Conservation (phyloP, 2,329 filamentous ascomycete genomes). For the Sporothrix inflata region DNA sequence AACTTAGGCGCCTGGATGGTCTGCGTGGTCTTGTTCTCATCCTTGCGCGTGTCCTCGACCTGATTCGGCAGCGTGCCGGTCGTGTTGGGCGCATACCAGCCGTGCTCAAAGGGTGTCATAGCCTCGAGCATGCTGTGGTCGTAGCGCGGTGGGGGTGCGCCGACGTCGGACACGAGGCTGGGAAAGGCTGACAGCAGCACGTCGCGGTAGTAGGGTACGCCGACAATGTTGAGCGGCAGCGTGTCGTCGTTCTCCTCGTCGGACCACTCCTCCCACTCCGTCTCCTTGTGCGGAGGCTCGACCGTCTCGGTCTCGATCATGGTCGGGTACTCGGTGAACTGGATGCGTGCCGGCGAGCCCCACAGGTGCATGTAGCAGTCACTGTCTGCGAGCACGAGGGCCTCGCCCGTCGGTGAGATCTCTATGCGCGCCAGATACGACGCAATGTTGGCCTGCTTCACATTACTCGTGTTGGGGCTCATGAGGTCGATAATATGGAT, state of each 20-base stretch:
- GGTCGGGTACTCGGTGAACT: constrained; percentile 80
- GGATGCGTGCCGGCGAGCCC: constrained; percentile 83
- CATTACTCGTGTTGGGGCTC: constrained; percentile 85
- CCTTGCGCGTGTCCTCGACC: constrained; percentile 72
- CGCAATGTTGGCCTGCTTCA: constrained; percentile 79
- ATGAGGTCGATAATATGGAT: constrained; percentile 95
- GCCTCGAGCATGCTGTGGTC: constrained; percentile 71
- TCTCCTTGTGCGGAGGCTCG: constrained; percentile 46
- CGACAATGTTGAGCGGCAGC: constrained; percentile 80
- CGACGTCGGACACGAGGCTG: constrained; percentile 78
- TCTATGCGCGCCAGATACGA: constrained; percentile 79
- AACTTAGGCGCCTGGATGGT: constrained; percentile 83
- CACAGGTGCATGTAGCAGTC: constrained; percentile 82
- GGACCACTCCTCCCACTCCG: constrained; percentile 35
- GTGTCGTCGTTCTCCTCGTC: constrained; percentile 35
- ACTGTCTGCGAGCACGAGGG: constrained; percentile 77
- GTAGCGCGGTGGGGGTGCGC: constrained; percentile 75
- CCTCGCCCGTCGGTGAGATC: constrained; percentile 85
- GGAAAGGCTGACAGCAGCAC: constrained; percentile 88
- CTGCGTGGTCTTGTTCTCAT: constrained; percentile 59
- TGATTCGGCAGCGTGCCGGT: constrained; percentile 78
- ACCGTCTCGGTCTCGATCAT: constrained; percentile 77
- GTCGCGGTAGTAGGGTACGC: constrained; percentile 93
- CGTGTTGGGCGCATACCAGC: constrained; percentile 77
- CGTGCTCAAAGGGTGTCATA: constrained; percentile 73